phyloP scores from a whole-genome alignment of 2,329 filamentous ascomycete species.

The Aspergillus piperis region DNA sequence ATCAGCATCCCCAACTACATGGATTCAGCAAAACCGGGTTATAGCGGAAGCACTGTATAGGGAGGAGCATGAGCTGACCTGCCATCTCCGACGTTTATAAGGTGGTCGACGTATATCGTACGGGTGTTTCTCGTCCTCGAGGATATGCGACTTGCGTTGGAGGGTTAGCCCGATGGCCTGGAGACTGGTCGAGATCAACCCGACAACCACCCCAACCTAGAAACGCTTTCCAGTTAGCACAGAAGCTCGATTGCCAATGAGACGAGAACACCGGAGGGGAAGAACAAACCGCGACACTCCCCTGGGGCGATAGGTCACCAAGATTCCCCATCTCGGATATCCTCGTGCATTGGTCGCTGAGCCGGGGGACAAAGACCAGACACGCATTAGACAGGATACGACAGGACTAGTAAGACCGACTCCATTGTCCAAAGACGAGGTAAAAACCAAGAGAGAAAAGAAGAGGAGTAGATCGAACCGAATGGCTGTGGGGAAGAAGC shows the following conservation, averaged over 20 bases:
- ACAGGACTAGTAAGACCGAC: slow-evolving; percentile 4
- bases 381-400: slow-evolving; percentile 18
- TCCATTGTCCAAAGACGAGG: slow-evolving; percentile 10
- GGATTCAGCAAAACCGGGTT: slow-evolving; percentile 15
- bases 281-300: slow-evolving; percentile 70
- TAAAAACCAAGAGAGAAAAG: slow-evolving; percentile 9
- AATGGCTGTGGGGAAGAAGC: slow-evolving; percentile 11
- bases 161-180: slow-evolving; percentile 94
- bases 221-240: slow-evolving; percentile 21
- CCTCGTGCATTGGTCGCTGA: slow-evolving; percentile 37
- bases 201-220: slow-evolving; percentile 89
- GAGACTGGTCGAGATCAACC: slow-evolving; percentile 87
- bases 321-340: slow-evolving; percentile 65
- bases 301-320: slow-evolving; percentile 74
- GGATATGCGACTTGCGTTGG: slow-evolving; percentile 95
- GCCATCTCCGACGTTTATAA: slow-evolving; percentile 89
- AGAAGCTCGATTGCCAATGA: background rate
- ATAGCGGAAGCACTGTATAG: background rate
- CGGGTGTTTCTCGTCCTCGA: slow-evolving; percentile 88
- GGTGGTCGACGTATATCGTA: slow-evolving; percentile 80
- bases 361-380: slow-evolving; percentile 14
- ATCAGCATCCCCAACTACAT: slow-evolving; percentile 80
- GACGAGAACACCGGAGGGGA: background rate
- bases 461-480: slow-evolving; percentile 12
- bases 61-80: slow-evolving; percentile 49